Conservation (phyloP, 495 filamentous ascomycete species). For the Trichoderma asperelloides region DNA sequence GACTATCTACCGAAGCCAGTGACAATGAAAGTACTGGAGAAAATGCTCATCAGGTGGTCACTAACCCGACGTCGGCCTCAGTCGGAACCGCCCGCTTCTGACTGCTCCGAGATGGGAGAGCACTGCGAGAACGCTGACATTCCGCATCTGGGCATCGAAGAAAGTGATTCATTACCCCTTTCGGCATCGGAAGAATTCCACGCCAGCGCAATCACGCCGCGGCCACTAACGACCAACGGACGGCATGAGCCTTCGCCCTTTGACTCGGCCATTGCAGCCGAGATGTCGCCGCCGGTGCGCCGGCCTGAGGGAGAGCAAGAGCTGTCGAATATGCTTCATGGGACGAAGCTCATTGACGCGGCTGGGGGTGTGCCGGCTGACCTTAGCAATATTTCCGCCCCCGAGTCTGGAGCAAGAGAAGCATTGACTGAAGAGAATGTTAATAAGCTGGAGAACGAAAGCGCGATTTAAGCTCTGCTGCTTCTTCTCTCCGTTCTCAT, state of each 20-base stretch:
- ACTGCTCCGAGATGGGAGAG: conserved; percentile 24
- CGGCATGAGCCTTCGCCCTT: conserved; percentile 13
- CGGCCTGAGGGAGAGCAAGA: conserved; percentile 20
- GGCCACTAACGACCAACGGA: conserved; percentile 15
- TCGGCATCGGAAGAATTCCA: conserved; percentile 14
- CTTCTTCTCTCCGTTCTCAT: not conserved
- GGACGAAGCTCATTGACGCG: conserved; percentile 30
- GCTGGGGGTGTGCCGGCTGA: conserved; percentile 16
- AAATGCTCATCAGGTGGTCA: conserved; percentile 57
- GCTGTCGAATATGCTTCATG: conserved; percentile 23
- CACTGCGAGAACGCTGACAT: conserved; percentile 23
- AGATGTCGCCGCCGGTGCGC: conserved; percentile 17
- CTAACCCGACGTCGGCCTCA: conserved; percentile 16
- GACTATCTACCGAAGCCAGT: conserved; percentile 78
- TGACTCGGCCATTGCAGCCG: conserved; percentile 7
- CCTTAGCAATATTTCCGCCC: conserved; percentile 11
- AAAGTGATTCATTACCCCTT: conserved; percentile 12
- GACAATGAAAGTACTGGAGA: conserved; percentile 56
- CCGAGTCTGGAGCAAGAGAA: conserved; percentile 16
- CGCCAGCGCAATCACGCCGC: conserved; percentile 20
- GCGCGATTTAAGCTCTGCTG: not conserved
- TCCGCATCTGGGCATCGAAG: conserved; percentile 17
- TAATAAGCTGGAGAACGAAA: conserved; percentile 19
- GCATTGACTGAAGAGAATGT: conserved; percentile 31
- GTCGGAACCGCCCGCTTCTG: not conserved